A percentile compares a stretch with the other conserved stretches of the same genome.
These are phyloP conservation scores for Phytopythium montanum DNA, from an alignment of 352 stramenopile species.

Conservation along the genomic window DNA sequence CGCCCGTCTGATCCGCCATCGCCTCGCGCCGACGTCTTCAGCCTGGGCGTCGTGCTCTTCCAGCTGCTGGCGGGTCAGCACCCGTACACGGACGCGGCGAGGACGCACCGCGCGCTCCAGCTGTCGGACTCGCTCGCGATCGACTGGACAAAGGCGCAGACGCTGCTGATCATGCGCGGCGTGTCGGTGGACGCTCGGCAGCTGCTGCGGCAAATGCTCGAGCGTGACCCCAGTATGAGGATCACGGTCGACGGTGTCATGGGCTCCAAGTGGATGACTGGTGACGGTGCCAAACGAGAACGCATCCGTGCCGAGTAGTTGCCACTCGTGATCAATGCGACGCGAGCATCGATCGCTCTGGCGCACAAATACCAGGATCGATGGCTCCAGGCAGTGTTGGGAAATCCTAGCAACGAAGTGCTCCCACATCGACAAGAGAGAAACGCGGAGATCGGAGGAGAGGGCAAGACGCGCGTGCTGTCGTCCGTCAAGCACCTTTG, in stretches of 20 bases:
- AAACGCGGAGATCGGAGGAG: no score
- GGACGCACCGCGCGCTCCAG: constrained; percentile 22
- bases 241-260: constrained; percentile 34
- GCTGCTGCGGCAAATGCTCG: constrained; percentile 40
- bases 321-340: no score
- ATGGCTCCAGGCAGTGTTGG: no score
- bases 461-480: no score
- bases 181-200: constrained; percentile 29
- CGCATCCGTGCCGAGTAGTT: no score
- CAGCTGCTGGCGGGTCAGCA: constrained; percentile 57
- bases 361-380: no score
- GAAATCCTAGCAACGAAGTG: no score
- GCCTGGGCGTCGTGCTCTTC: constrained; percentile 54
- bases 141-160: constrained; percentile 36
- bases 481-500: no score
- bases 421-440: no score
- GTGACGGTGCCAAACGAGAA: background rate
- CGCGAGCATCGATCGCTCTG: no score
- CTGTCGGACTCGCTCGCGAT: constrained; percentile 40
- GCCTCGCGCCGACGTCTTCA: constrained; percentile 50
- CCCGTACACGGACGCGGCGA: constrained; percentile 31
- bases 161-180: constrained; percentile 17
- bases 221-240: constrained; percentile 23
- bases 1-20: constrained; percentile 30
- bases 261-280: constrained; percentile 18